Conservation (phyloP, 2,329 filamentous ascomycete genomes). For the Alternaria sp. region DNA sequence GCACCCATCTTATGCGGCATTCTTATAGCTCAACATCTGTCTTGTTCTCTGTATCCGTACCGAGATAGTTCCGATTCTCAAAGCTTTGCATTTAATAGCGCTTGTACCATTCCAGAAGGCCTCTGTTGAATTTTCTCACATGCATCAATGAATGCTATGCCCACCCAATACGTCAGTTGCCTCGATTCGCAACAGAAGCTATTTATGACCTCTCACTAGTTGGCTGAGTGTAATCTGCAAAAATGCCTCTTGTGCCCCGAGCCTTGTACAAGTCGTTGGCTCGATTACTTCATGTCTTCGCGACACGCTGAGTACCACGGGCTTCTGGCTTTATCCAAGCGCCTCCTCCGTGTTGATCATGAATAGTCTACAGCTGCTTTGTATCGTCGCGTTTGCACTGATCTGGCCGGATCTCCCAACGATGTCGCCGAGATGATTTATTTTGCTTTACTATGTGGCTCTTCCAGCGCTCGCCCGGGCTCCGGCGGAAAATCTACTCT, state of each 20-base stretch:
- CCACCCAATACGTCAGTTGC: background rate
- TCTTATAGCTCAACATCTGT: no score
- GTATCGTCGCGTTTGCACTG: background rate
- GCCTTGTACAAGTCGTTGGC: background rate
- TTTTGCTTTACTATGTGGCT: background rate
- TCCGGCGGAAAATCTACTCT: background rate
- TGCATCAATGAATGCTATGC: background rate
- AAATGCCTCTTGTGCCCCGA: background rate
- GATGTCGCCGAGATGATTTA: background rate
- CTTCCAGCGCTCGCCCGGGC: background rate
- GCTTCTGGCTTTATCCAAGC: background rate
- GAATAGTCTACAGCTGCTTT: background rate
- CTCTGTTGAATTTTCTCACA: background rate
- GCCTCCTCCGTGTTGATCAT: background rate
- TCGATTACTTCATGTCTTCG: background rate
- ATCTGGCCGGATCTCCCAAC: background rate
- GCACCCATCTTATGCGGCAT: no score
- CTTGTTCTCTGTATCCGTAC: background rate
- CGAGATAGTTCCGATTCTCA: background rate
- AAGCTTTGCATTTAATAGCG: background rate
- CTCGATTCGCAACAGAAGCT: background rate
- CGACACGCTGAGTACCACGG: background rate
- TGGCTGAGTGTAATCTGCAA: background rate
- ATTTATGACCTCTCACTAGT: background rate
- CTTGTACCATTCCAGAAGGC: no score